phyloP scores from a whole-genome alignment of 768 basidiomycete species.

The Pulveroboletus sp. region DNA sequence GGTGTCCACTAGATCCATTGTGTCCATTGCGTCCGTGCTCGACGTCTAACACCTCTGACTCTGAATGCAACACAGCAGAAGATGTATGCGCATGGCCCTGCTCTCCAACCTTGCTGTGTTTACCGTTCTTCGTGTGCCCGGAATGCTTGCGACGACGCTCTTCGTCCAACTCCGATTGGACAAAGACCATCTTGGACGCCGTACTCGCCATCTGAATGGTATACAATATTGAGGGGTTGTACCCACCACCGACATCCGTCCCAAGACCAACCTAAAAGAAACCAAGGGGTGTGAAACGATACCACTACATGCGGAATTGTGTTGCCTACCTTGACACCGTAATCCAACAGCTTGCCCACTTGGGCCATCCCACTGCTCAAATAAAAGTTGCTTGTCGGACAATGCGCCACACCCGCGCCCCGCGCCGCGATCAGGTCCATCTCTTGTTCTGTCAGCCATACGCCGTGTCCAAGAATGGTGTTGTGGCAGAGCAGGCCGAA shows the following conservation, averaged over 20 bases:
- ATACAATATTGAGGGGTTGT: slow-evolving; percentile 74
- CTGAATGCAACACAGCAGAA: no score
- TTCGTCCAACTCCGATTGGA: slow-evolving; percentile 33
- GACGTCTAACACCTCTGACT: no score
- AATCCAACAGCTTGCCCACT: slow-evolving; percentile 76
- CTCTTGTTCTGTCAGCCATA: slow-evolving; percentile 75
- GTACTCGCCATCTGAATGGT: slow-evolving; percentile 74
- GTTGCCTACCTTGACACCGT: slow-evolving; percentile 72
- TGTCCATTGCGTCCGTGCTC: no score
- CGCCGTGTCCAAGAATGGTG: slow-evolving; percentile 87
- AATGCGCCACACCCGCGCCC: slow-evolving; percentile 83
- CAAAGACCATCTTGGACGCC: slow-evolving; percentile 72
- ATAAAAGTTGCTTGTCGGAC: slow-evolving; percentile 93
- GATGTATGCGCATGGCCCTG: no score
- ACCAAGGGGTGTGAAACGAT: no score
- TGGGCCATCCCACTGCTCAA: slow-evolving; percentile 81
- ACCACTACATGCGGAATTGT: no score
- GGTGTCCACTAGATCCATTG: no score
- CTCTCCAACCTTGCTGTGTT: not conserved
- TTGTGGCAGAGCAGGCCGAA: slow-evolving; percentile 72
- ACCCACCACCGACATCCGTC: slow-evolving; percentile 90
- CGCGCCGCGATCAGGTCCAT: slow-evolving; percentile 63
- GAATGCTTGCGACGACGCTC: not conserved
- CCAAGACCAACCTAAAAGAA: slow-evolving; percentile 80
- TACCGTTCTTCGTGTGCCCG: no score